These are phyloP conservation scores for Phaffomyces antillensis DNA, from an alignment of 805 yeast species.

Conservation along the genomic window DNA sequence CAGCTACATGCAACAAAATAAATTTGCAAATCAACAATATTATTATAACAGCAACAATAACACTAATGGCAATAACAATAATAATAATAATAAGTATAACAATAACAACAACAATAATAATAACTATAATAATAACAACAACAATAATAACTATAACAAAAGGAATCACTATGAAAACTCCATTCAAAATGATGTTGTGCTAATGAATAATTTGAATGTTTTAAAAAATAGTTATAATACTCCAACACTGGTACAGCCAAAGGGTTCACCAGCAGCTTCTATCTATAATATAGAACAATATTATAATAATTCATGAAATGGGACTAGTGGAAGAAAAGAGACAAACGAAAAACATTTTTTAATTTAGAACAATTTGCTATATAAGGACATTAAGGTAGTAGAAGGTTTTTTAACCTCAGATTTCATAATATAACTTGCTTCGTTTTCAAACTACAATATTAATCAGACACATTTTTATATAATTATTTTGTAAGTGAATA, in stretches of 20 bases:
- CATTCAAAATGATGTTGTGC: background rate
- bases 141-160: background rate
- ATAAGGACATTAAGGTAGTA: background rate
- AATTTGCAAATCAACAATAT: no score
- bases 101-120: conserved; percentile 3
- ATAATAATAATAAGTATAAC: no score
- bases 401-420: background rate
- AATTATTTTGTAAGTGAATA: background rate
- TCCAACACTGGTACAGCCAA: background rate
- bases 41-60: no score
- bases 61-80: no score
- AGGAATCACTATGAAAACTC: background rate
- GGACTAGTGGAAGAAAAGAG: no score
- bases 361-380: conserved; percentile 1
- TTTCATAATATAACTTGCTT: background rate
- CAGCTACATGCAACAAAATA: background rate
- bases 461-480: no score
- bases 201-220: background rate
- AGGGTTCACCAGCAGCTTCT: background rate
- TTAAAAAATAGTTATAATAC: background rate
- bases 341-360: no score
- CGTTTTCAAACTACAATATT: background rate
- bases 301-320: background rate
- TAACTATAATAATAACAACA: background rate
- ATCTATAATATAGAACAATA: conserved; percentile 1